phyloP scores from a whole-genome alignment of 148 eudicot genomes.

The Arctostaphylos glauca region DNA sequence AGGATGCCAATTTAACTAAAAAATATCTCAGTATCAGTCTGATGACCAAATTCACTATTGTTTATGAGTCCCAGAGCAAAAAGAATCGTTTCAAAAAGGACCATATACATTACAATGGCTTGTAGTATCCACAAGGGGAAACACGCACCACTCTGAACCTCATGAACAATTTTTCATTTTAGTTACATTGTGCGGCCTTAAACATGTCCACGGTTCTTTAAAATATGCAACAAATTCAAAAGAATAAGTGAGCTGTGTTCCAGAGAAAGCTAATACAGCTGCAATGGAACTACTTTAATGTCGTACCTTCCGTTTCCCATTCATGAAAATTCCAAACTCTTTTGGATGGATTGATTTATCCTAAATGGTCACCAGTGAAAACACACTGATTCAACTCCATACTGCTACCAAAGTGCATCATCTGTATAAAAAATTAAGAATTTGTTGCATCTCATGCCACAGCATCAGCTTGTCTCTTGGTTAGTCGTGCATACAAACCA shows the following conservation, averaged over 20 bases:
- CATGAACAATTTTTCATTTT: neutral
- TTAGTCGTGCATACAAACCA: slow-evolving; percentile 84
- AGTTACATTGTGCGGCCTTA: neutral
- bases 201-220: neutral
- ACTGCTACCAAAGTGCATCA: neutral
- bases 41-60: neutral
- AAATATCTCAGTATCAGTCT: too few relatives aligned
- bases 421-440: neutral
- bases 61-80: neutral
- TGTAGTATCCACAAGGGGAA: neutral
- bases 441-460: slow-evolving; percentile 41
- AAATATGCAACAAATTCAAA: neutral
- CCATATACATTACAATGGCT: neutral
- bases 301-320: neutral
- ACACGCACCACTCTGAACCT: neutral
- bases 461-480: slow-evolving; percentile 80
- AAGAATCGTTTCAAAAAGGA: neutral
- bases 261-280: neutral
- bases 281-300: neutral
- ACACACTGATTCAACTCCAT: neutral
- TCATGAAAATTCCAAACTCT: neutral
- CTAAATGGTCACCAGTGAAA: neutral
- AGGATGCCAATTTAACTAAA: too few relatives aligned
- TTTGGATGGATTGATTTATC: neutral
- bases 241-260: neutral